Evolutionary conservation across 2,329 filamentous ascomycete species (phyloP).

Genomic region (Monosporascus sp.): DNA sequence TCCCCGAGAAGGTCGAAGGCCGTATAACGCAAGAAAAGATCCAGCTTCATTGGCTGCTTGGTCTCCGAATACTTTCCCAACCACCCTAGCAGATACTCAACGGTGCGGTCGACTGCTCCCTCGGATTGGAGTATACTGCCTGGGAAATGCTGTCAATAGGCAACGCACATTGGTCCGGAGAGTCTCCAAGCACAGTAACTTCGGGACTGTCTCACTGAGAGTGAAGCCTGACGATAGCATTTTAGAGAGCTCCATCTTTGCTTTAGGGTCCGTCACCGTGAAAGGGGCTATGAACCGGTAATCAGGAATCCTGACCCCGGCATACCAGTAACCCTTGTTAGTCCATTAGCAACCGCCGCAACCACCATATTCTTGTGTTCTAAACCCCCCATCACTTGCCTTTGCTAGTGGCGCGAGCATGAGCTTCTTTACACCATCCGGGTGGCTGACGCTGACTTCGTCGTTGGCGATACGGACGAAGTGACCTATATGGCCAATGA

Average conservation of each 20-base stretch:
- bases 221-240: slow-evolving; percentile 28
- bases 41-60: slow-evolving; percentile 10
- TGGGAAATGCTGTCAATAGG: not conserved
- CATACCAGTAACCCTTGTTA: slow-evolving; percentile 27
- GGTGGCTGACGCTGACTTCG: slow-evolving; percentile 39
- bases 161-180: not conserved
- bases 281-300: slow-evolving; percentile 35
- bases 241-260: slow-evolving; percentile 27
- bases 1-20: slow-evolving; percentile 29
- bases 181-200: not conserved
- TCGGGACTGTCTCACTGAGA: not conserved
- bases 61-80: slow-evolving; percentile 13
- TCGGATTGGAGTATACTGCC: slow-evolving; percentile 22
- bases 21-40: slow-evolving; percentile 19
- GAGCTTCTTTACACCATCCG: slow-evolving; percentile 33
- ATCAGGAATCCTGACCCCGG: slow-evolving; percentile 33
- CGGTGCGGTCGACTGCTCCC: slow-evolving; percentile 9
- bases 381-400: slow-evolving; percentile 11
- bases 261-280: slow-evolving; percentile 31
- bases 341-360: not conserved
- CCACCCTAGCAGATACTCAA: slow-evolving; percentile 13
- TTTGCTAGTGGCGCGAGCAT: slow-evolving; percentile 28
- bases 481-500: slow-evolving; percentile 16
- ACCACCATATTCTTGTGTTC: not conserved
- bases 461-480: slow-evolving; percentile 40